Evolutionary conservation across 2,329 filamentous ascomycete species (phyloP).

Genomic region (Hypoxylon sp.): DNA sequence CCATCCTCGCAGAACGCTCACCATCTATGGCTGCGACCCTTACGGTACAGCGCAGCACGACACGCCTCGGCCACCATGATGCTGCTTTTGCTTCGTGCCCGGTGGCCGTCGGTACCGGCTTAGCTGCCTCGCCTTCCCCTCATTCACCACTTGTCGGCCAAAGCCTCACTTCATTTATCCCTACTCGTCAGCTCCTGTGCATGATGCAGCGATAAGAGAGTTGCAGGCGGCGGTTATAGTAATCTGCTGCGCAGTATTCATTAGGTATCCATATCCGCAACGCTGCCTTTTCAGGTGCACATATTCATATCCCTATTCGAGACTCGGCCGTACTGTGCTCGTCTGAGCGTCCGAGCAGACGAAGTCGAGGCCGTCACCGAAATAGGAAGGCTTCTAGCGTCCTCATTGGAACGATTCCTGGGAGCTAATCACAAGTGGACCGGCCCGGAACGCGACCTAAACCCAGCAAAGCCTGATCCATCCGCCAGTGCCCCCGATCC

Average conservation of each 20-base stretch:
- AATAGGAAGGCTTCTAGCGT: conserved; percentile 32
- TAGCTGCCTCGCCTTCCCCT: conserved; percentile 7
- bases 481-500: conserved; percentile 17
- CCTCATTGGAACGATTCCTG: conserved; percentile 22
- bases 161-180: conserved; percentile 13
- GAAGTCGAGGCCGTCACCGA: conserved; percentile 5
- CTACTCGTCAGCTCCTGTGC: conserved; percentile 1
- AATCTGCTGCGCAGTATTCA: background rate
- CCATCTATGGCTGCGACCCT: background rate
- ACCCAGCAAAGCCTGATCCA: no score
- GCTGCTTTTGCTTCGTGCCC: conserved; percentile 25
- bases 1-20: no score
- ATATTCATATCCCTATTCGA: no score
- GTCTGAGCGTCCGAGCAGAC: background rate
- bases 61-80: conserved; percentile 20
- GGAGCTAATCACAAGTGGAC: conserved; percentile 25
- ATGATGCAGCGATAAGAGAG: conserved; percentile 24
- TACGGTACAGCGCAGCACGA: conserved; percentile 25
- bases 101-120: no score
- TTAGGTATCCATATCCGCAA: no score
- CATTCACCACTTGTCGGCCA: conserved; percentile 4
- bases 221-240: conserved; percentile 21
- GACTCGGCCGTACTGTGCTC: no score
- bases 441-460: conserved; percentile 27
- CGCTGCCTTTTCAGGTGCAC: no score